Percentiles rank a stretch among this genome's conserved stretches.
phyloP scores from a whole-genome alignment of 192 early-diverging fungal species.

The Oehlia diaphana region DNA sequence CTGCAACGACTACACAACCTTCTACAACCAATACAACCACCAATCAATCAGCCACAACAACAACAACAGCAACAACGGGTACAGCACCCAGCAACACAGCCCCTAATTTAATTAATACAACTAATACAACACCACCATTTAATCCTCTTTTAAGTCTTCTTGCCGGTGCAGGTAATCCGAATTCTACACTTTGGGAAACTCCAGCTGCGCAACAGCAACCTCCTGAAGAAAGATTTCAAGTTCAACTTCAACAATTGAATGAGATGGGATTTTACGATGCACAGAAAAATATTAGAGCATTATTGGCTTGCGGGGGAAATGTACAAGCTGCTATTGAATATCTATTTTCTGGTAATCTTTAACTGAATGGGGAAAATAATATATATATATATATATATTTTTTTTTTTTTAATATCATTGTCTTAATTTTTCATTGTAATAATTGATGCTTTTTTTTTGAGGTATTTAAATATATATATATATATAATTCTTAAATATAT shows the following conservation, averaged over 20 bases:
- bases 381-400: not conserved
- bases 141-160: constrained; percentile 51
- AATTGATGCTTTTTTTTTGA: too few relatives aligned
- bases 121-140: constrained; percentile 22
- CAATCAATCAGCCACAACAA: not conserved
- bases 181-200: constrained; percentile 27
- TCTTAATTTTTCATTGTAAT: too few relatives aligned
- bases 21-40: constrained; percentile 25
- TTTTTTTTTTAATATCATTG: too few relatives aligned
- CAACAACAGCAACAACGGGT: constrained; percentile 30
- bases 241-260: constrained; percentile 80
- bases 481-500: too few relatives aligned
- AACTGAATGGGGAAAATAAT: not conserved
- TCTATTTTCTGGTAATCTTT: constrained; percentile 55
- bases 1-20: constrained; percentile 33
- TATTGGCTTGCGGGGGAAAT: constrained; percentile 80
- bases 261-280: constrained; percentile 98
- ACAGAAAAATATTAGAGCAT: constrained; percentile 85
- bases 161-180: constrained; percentile 35
- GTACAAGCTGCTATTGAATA: constrained; percentile 94
- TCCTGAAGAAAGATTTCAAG: constrained; percentile 68
- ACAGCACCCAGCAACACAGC: constrained; percentile 28
- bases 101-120: constrained; percentile 22
- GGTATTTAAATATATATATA: too few relatives aligned
- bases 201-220: constrained; percentile 41